Evolutionary conservation across 805 yeast species (phyloP).

Genomic region (Ogataea minuta): DNA sequence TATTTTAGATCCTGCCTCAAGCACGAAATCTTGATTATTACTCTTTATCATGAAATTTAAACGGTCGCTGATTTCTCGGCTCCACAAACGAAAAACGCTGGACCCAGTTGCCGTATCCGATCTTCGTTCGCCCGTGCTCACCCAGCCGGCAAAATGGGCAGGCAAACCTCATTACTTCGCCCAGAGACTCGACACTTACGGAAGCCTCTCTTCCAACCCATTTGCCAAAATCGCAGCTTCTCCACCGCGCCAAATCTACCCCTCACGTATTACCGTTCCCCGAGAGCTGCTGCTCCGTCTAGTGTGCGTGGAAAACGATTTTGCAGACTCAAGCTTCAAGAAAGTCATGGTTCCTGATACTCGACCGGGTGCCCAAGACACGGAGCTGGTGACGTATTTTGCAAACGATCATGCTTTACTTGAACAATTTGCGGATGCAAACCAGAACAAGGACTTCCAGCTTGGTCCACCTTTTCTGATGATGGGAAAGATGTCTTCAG

Average conservation of each 20-base stretch:
- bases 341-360: conserved; percentile 18
- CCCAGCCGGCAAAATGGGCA: conserved; percentile 27
- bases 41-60: conserved; percentile 14
- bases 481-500: background rate
- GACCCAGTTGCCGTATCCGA: background rate
- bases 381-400: conserved; percentile 6
- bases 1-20: no score
- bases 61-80: conserved; percentile 3
- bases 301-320: conserved; percentile 21
- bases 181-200: conserved; percentile 23
- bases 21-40: background rate
- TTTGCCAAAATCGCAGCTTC: conserved; percentile 41
- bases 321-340: conserved; percentile 7
- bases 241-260: conserved; percentile 42
- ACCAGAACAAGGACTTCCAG: conserved; percentile 2
- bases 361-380: background rate
- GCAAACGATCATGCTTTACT: conserved; percentile 8
- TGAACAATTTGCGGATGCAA: background rate
- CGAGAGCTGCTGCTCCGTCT: conserved; percentile 37
- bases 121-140: conserved; percentile 22
- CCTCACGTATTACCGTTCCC: conserved; percentile 38
- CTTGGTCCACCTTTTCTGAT: conserved; percentile 3
- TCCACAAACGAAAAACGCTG: conserved; percentile 4
- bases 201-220: conserved; percentile 32
- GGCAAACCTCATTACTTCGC: conserved; percentile 12